Conservation (phyloP, 2,329 filamentous ascomycete species). For the Aspergillus texensis region DNA sequence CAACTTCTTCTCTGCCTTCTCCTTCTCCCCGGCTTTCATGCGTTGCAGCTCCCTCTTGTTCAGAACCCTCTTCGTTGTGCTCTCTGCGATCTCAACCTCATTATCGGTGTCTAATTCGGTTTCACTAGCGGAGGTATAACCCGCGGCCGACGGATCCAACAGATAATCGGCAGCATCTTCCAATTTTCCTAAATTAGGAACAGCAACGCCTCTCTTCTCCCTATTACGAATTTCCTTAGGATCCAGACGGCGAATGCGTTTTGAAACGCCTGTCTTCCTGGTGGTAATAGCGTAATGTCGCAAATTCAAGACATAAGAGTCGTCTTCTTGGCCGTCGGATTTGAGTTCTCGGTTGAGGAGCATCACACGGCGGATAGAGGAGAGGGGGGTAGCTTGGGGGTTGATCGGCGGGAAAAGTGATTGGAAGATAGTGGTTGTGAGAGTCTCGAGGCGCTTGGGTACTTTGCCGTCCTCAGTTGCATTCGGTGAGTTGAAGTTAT, state of each 20-base stretch:
- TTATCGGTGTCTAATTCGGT: slow-evolving; percentile 93
- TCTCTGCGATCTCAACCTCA: slow-evolving; percentile 80
- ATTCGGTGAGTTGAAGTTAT: slow-evolving; percentile 79
- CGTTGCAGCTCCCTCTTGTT: slow-evolving; percentile 55
- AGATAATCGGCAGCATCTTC: slow-evolving; percentile 95
- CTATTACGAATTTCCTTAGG: slow-evolving; percentile 78
- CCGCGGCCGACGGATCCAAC: slow-evolving; percentile 74
- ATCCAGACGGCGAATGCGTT: slow-evolving; percentile 79
- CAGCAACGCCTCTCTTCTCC: slow-evolving; percentile 64
- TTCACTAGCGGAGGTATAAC: slow-evolving; percentile 90
- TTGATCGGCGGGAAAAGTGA: slow-evolving; percentile 95
- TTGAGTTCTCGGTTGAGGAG: slow-evolving; percentile 78
- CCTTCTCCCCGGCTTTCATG: slow-evolving; percentile 46
- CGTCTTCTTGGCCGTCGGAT: slow-evolving; percentile 49
- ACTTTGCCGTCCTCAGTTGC: slow-evolving; percentile 62
- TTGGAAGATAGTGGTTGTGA: slow-evolving; percentile 93
- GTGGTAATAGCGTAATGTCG: slow-evolving; percentile 96
- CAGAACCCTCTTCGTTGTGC: slow-evolving; percentile 55
- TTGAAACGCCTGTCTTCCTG: slow-evolving; percentile 80
- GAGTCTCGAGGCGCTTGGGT: slow-evolving; percentile 90
- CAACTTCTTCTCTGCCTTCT: slow-evolving; percentile 48
- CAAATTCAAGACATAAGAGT: slow-evolving; percentile 80
- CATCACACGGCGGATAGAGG: slow-evolving; percentile 89
- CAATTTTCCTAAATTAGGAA: slow-evolving; percentile 88
- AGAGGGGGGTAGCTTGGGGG: slow-evolving; percentile 83